Conservation (phyloP, 768 basidiomycete genomes). For the Boletus pseudopeckii region DNA sequence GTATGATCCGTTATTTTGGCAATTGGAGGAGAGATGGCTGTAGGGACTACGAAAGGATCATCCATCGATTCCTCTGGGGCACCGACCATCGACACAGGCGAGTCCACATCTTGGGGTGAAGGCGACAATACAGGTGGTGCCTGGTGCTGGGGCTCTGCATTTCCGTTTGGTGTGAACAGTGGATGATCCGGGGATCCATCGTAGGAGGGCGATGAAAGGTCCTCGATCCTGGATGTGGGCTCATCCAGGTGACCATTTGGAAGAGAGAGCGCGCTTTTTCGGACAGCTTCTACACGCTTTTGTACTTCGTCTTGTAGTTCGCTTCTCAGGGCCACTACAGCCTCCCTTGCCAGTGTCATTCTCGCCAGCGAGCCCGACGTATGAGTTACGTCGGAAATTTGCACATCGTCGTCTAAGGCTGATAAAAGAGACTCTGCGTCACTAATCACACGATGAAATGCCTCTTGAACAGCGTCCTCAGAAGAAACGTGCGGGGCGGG, state of each 20-base stretch:
- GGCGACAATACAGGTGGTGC: not conserved
- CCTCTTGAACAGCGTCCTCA: slow-evolving; percentile 17
- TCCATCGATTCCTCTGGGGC: slow-evolving; percentile 3
- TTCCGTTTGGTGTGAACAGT: not conserved
- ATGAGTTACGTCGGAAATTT: slow-evolving; percentile 13
- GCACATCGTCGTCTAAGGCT: slow-evolving; percentile 33
- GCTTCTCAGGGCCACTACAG: slow-evolving; percentile 48
- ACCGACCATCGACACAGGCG: not conserved
- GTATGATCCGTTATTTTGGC: not conserved
- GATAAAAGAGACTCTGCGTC: slow-evolving; percentile 36
- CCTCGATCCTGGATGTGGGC: not conserved
- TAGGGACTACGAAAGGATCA: slow-evolving; percentile 9
- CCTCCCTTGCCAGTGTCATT: slow-evolving; percentile 45
- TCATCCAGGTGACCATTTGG: not conserved
- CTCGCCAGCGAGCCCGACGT: slow-evolving; percentile 51
- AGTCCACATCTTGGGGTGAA: not conserved
- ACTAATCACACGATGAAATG: slow-evolving; percentile 33
- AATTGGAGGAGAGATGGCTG: not conserved
- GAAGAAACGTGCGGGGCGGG: not conserved
- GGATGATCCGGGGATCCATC: not conserved
- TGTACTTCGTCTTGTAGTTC: slow-evolving; percentile 59
- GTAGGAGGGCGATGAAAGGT: not conserved
- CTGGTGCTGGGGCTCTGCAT: not conserved
- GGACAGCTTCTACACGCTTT: slow-evolving; percentile 39
- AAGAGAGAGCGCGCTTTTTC: not conserved